Percentiles rank a stretch among this genome's conserved stretches.
These are phyloP conservation scores for Aspergillus hortae DNA, from an alignment of 2,329 filamentous ascomycete species.

Conservation along the genomic window DNA sequence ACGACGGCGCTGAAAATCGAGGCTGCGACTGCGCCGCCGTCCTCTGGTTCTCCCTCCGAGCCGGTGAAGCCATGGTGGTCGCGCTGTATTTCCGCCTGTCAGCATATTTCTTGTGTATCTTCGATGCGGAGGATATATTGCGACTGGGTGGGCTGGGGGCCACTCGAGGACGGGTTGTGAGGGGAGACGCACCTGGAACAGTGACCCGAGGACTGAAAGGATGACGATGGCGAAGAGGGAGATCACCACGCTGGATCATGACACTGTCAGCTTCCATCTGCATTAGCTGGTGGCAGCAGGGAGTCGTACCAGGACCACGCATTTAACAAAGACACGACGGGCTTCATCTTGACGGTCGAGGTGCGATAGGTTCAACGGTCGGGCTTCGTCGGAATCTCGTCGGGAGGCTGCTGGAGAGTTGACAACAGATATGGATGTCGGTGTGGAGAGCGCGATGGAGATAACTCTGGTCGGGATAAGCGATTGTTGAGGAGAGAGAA, in stretches of 20 bases:
- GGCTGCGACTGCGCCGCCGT: slow-evolving; percentile 73
- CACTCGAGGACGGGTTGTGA: background rate
- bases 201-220: slow-evolving; percentile 61
- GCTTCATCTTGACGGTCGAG: slow-evolving; percentile 70
- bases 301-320: slow-evolving; percentile 84
- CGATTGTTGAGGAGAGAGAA: background rate
- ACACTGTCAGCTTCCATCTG: slow-evolving; percentile 8
- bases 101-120: background rate
- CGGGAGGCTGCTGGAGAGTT: background rate
- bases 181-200: slow-evolving; percentile 63
- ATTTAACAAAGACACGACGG: slow-evolving; percentile 84
- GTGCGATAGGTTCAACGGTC: background rate
- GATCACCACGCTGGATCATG: slow-evolving; percentile 61
- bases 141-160: background rate
- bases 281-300: background rate
- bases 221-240: slow-evolving; percentile 64
- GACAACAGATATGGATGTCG: background rate
- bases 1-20: slow-evolving; percentile 86
- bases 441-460: background rate
- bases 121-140: background rate
- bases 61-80: slow-evolving; percentile 84
- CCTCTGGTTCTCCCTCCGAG: slow-evolving; percentile 62
- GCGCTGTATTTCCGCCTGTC: slow-evolving; percentile 32
- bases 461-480: background rate
- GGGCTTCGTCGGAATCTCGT: too few species aligned